These are phyloP conservation scores for Globisporangium viniferum DNA, from an alignment of 352 stramenopile species.

Conservation along the genomic window DNA sequence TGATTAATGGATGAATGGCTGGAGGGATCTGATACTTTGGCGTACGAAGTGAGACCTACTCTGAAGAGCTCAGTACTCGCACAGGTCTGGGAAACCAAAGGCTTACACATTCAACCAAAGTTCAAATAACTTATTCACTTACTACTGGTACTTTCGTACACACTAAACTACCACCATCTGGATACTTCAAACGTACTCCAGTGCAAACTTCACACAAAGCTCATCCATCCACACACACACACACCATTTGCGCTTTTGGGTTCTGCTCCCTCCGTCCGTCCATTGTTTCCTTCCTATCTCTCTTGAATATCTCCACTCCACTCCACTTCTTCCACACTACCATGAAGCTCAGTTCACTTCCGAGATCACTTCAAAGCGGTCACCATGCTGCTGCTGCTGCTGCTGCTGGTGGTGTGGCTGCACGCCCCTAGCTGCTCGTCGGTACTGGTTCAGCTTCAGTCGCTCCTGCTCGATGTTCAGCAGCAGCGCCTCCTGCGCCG, in stretches of 20 bases:
- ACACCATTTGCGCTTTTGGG: neutral
- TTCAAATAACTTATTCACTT: neutral
- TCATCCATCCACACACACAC: neutral
- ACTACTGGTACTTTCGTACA: too few relatives aligned
- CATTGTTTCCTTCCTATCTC: too few relatives aligned
- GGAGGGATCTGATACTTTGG: neutral
- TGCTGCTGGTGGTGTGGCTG: neutral
- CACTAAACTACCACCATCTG: too few relatives aligned
- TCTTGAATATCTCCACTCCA: too few relatives aligned
- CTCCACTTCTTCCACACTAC: too few relatives aligned
- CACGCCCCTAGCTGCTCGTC: neutral
- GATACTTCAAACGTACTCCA: neutral
- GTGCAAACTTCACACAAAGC: too few relatives aligned
- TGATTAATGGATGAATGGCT: neutral
- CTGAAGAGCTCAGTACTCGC: neutral
- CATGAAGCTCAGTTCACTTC: neutral
- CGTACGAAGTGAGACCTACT: neutral
- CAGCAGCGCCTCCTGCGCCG: constrained; percentile 17
- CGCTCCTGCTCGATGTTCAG: constrained; percentile 14
- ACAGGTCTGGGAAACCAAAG: too few relatives aligned
- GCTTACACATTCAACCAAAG: neutral
- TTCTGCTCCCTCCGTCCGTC: too few relatives aligned
- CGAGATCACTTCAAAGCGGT: constrained; percentile 28
- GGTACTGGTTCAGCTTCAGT: constrained; percentile 9
- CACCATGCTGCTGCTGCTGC: neutral